These are phyloP conservation scores for Naganishia friedmannii DNA, from an alignment of 768 basidiomycete species.

Conservation along the genomic window DNA sequence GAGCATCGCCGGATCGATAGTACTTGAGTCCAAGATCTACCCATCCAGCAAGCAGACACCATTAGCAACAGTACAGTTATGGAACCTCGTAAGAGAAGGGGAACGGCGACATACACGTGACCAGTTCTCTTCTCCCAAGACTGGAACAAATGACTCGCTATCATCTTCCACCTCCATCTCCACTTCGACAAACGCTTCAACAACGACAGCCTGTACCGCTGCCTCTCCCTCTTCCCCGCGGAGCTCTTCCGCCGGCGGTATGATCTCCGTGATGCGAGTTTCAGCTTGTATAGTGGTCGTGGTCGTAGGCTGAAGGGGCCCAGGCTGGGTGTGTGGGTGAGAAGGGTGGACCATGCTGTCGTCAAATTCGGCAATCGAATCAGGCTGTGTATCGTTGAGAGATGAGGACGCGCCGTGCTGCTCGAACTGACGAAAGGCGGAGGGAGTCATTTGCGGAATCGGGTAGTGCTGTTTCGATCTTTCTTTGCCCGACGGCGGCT, in stretches of 20 bases:
- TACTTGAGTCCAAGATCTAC: constrained; percentile 5
- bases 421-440: constrained; percentile 5
- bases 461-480: background rate
- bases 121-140: constrained; percentile 10
- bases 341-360: background rate
- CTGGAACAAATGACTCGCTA: background rate
- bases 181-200: background rate
- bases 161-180: background rate
- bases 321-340: no score
- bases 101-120: background rate
- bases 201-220: background rate
- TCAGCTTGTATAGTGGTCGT: no score
- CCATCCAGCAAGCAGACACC: background rate
- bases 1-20: constrained; percentile 13
- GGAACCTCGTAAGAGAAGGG: background rate
- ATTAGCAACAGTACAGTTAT: background rate
- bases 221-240: background rate
- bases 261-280: background rate
- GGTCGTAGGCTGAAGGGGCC: no score
- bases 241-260: background rate
- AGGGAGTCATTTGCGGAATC: background rate
- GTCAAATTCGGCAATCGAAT: constrained; percentile 13
- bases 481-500: background rate
- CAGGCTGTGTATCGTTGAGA: background rate
- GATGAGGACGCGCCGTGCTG: background rate